These are phyloP conservation scores for Elaphomyces granulatus DNA, from an alignment of 495 filamentous ascomycete genomes.

Conservation along the genomic window DNA sequence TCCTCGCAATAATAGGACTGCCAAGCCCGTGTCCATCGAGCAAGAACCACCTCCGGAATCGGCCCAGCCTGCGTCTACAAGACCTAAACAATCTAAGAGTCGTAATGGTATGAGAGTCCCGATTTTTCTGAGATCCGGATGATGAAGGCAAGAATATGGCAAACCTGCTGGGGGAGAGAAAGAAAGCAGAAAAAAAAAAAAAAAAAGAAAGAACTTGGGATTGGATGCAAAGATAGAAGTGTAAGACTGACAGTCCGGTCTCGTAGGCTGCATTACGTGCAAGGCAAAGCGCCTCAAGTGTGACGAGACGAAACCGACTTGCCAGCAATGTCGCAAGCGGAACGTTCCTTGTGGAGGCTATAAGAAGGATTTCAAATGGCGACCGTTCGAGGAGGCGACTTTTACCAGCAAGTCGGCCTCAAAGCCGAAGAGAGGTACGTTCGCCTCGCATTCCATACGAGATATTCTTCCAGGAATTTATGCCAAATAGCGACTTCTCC, in stretches of 20 bases:
- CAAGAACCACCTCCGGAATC: neutral
- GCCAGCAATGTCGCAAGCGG: conserved; percentile 57
- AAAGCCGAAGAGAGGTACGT: conserved; percentile 38
- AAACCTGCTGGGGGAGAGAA: too few relatives aligned
- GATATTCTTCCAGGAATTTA: too few relatives aligned
- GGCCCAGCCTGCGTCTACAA: conserved; percentile 19
- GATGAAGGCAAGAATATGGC: neutral
- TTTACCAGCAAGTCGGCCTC: conserved; percentile 34
- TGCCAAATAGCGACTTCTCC: too few relatives aligned
- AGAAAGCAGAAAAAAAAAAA: too few relatives aligned
- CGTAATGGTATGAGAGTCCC: conserved; percentile 53
- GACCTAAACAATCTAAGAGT: conserved; percentile 71
- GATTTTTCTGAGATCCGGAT: neutral
- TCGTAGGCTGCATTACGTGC: conserved; percentile 62
- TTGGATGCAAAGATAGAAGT: too few relatives aligned
- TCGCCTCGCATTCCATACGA: too few relatives aligned
- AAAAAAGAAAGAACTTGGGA: too few relatives aligned
- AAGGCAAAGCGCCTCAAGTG: conserved; percentile 73
- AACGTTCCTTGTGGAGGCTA: conserved; percentile 64
- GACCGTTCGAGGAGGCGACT: conserved; percentile 56
- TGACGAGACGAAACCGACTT: conserved; percentile 64
- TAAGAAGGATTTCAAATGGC: conserved; percentile 77
- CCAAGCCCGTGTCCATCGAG: neutral
- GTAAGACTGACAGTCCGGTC: too few relatives aligned
- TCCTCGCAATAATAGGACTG: conserved; percentile 12